Evolutionary conservation across 805 yeast species (phyloP).

Genomic region (Suhomyces vadensis): DNA sequence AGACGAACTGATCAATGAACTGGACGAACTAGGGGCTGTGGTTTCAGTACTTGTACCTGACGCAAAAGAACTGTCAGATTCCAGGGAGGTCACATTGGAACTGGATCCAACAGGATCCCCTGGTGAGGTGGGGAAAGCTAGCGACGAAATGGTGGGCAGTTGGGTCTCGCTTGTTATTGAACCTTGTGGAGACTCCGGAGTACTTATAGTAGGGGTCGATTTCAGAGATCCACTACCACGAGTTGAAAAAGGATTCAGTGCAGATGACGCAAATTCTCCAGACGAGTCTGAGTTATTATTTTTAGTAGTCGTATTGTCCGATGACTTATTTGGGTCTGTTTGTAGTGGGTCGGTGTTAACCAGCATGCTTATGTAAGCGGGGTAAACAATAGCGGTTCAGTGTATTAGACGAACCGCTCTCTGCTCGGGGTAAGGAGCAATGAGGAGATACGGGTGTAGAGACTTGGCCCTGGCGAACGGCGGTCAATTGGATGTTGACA

Average conservation of each 20-base stretch:
- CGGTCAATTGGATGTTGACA: neutral
- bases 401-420: neutral
- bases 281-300: neutral
- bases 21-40: neutral
- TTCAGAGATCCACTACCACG: neutral
- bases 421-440: no score
- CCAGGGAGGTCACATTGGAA: neutral
- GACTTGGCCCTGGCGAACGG: no score
- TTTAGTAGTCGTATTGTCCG: neutral
- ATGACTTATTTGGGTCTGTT: neutral
- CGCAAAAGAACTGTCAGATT: neutral
- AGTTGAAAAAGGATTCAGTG: neutral
- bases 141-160: slow-evolving; percentile 10
- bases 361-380: slow-evolving; percentile 1
- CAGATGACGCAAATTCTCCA: neutral
- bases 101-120: neutral
- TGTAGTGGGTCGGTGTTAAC: neutral
- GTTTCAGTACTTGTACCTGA: no score
- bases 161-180: slow-evolving; percentile 4
- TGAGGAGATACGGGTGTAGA: no score
- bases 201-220: neutral
- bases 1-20: slow-evolving; percentile 5
- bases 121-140: neutral
- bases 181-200: neutral
- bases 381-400: neutral